phyloP scores from a whole-genome alignment of 1,284 basidiomycete genomes.

The Mixia osmundae region DNA sequence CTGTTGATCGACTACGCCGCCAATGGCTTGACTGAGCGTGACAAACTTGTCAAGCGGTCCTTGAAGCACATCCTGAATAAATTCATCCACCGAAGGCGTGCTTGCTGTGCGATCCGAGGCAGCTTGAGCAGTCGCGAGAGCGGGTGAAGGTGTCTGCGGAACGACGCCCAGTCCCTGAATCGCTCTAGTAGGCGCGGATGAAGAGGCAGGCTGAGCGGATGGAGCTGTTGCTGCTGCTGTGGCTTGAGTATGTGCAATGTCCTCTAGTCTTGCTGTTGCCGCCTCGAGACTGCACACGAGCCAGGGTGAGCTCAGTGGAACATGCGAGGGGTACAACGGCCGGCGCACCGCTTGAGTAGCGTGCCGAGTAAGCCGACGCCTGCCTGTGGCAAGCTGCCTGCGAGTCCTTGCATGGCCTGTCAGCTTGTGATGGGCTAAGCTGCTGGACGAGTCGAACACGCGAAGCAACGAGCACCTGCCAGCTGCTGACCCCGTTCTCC shows the following conservation, averaged over 20 bases:
- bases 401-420: no score
- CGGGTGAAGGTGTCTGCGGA: constrained; percentile 25
- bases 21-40: constrained; percentile 47
- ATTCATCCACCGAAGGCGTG: constrained; percentile 44
- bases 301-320: no score
- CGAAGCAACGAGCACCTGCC: no score
- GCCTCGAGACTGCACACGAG: constrained; percentile 77
- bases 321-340: no score
- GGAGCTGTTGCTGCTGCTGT: constrained; percentile 15
- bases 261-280: constrained; percentile 80
- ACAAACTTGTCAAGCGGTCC: constrained; percentile 49
- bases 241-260: constrained; percentile 39
- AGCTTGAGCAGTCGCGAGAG: constrained; percentile 21
- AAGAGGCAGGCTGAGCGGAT: constrained; percentile 16
- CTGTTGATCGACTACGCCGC: constrained; percentile 47
- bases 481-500: no score
- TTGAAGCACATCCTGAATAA: constrained; percentile 45
- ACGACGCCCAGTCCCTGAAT: constrained; percentile 11
- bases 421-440: no score
- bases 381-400: no score
- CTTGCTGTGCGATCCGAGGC: constrained; percentile 19
- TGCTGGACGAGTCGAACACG: no score
- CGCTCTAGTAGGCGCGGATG: neutral
- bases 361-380: no score
- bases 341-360: no score